Evolutionary conservation across 352 stramenopile species (phyloP), one percentile per base, ranked within the genome.

Genomic region (Phytophthora tubulina): DNA sequence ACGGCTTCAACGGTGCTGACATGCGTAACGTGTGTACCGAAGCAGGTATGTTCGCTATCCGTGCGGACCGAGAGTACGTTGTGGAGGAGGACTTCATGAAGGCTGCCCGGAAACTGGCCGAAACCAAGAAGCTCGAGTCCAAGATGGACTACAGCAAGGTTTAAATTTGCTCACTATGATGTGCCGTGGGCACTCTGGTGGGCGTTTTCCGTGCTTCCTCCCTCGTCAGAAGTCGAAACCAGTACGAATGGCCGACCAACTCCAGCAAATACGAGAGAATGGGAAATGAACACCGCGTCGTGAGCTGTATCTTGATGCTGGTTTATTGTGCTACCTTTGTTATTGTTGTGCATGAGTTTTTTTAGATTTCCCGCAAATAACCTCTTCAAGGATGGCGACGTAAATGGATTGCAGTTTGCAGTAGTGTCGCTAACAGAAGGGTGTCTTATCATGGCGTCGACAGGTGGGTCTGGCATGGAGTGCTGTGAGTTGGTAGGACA

Each of bases 21-120:
- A 98, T 99, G 82, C 93, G 98, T 41, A 99, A 99, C 78, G 97
- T 99, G 75, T 99, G 97, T 86, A 98, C 94, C 41, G 94, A 98
- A 75, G 92, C 94, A 33, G 94, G 92, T 54, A 84, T 99, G 65
- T 99, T 99, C 88, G 98, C 98, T 32, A 99, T 99, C 80, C 94
- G 98, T 50, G 95, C 91, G 10, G 97, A 99, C 78, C 90, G 98
- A 48, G 97, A 99, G 75, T 99, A 99, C 86, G 97, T 99, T 30
- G 80, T 99, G 17, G 98, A 99, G 78, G 98, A 99, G 75, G 98
- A 99, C 80, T 99, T 99, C 79, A 99, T 99, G 97, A 99, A 99
- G 90, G 98, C 98, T 3, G 98, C 97, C 52, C 92, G 98, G 61
- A 99, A 99, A 89, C 93, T 99, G 72, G 92, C 93, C 35, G 98